Evolutionary conservation across 1,284 basidiomycete genomes (phyloP).

Genomic region (Marasmius oreades): DNA sequence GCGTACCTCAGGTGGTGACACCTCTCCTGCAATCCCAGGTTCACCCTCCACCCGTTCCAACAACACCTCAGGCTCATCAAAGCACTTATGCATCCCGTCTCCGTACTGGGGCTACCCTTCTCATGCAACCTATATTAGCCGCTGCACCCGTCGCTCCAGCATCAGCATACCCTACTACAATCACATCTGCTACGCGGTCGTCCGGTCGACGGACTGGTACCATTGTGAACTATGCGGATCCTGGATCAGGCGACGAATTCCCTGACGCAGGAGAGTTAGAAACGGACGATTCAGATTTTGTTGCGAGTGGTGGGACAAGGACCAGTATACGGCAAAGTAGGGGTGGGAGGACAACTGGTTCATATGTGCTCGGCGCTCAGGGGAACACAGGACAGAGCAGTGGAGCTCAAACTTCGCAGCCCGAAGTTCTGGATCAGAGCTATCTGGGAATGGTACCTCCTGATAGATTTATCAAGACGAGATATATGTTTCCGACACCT

Average conservation of each 20-base stretch:
- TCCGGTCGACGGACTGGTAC: slow-evolving; percentile 58
- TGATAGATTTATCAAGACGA: slow-evolving; percentile 68
- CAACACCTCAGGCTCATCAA: slow-evolving; percentile 68
- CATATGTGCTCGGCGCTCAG: neutral
- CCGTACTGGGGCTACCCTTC: slow-evolving; percentile 85
- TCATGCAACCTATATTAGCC: slow-evolving; percentile 86
- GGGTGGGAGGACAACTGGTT: neutral
- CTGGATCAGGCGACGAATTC: slow-evolving; percentile 78
- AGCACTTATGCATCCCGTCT: slow-evolving; percentile 91
- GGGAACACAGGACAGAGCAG: slow-evolving; percentile 17
- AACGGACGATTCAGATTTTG: slow-evolving; percentile 67
- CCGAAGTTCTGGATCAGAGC: slow-evolving; percentile 63
- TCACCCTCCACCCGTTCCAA: slow-evolving; percentile 38
- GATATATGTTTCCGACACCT: slow-evolving; percentile 53
- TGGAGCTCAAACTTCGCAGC: slow-evolving; percentile 37
- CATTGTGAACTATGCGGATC: slow-evolving; percentile 85
- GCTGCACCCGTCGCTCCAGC: neutral
- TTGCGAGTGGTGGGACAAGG: slow-evolving; percentile 40
- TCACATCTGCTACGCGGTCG: slow-evolving; percentile 35
- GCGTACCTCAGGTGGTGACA: slow-evolving; percentile 11
- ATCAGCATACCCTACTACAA: slow-evolving; percentile 31
- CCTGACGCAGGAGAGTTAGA: slow-evolving; percentile 76
- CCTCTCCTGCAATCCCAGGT: slow-evolving; percentile 27
- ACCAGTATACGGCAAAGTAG: slow-evolving; percentile 34
- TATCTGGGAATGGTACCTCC: slow-evolving; percentile 89